These are phyloP conservation scores for Umbelopsis sp. DNA, from an alignment of 371 early-diverging fungal species.

Conservation along the genomic window DNA sequence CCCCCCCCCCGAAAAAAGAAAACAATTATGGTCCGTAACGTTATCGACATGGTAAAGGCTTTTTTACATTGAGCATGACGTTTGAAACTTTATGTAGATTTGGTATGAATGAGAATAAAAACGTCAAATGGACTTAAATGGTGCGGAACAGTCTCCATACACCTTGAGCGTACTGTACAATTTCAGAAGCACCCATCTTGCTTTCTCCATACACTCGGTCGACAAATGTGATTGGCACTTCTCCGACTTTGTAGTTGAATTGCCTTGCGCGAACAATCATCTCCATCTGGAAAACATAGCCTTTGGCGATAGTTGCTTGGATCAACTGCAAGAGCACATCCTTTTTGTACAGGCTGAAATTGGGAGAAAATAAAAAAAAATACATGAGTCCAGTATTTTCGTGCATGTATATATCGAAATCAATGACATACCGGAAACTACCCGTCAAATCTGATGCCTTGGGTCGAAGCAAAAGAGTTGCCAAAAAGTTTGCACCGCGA, in stretches of 20 bases:
- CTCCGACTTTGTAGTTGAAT: slow-evolving; percentile 87
- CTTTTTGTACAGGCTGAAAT: slow-evolving; percentile 88
- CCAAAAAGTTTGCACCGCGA: slow-evolving; percentile 97
- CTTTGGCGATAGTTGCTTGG: slow-evolving; percentile 87
- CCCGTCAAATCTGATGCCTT: slow-evolving; percentile 97
- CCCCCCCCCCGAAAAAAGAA: too few species aligned
- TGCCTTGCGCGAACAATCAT: slow-evolving; percentile 98
- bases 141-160: slow-evolving; percentile 82
- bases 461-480: slow-evolving; percentile 89
- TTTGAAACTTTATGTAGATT: too few species aligned
- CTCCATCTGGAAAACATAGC: slow-evolving; percentile 99
- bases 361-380: background rate
- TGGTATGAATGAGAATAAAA: background rate
- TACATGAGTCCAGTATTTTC: background rate
- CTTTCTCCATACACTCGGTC: slow-evolving; percentile 97
- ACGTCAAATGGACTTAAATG: slow-evolving; percentile 38
- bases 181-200: slow-evolving; percentile 95
- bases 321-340: slow-evolving; percentile 87
- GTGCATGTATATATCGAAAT: background rate
- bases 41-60: too few species aligned
- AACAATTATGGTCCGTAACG: too few species aligned
- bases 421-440: slow-evolving; percentile 75
- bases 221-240: slow-evolving; percentile 97
- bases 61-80: too few species aligned
- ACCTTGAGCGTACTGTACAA: slow-evolving; percentile 92